Percentiles rank a stretch among this genome's conserved stretches.
Evolutionary conservation across 2,329 filamentous ascomycete genomes (phyloP).

Genomic region (Chaetomiaceae sp.): DNA sequence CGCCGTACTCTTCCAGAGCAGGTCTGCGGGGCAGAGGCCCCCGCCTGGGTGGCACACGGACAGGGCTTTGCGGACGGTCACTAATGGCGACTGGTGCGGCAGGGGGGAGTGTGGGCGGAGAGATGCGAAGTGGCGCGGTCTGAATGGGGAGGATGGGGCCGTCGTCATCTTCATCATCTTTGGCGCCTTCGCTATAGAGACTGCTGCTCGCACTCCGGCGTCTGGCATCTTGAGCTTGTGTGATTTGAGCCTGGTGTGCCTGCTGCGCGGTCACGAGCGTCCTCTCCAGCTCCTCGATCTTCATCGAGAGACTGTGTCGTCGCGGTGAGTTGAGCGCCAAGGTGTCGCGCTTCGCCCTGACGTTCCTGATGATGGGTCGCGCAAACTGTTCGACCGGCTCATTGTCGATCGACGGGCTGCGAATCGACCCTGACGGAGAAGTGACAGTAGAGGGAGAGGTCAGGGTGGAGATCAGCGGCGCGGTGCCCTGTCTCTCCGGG

Average conservation of each 20-base stretch:
- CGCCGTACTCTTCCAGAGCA: constrained; percentile 21
- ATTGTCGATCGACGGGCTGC: constrained; percentile 34
- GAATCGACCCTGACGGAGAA: constrained; percentile 38
- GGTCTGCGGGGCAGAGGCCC: constrained; percentile 18
- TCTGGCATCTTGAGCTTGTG: not conserved
- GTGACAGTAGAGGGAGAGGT: constrained; percentile 21
- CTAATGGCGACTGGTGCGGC: not conserved
- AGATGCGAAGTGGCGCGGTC: constrained; percentile 19
- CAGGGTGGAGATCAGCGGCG: constrained; percentile 31
- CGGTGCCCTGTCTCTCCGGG: constrained; percentile 21
- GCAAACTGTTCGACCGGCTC: constrained; percentile 23
- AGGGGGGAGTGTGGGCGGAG: not conserved
- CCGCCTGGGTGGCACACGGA: constrained; percentile 9
- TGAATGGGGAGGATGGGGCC: constrained; percentile 19
- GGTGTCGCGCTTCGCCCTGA: constrained; percentile 46
- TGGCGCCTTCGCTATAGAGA: constrained; percentile 18
- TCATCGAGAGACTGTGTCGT: constrained; percentile 44
- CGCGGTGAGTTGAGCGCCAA: constrained; percentile 40
- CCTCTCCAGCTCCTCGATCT: constrained; percentile 37
- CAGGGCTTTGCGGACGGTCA: constrained; percentile 15
- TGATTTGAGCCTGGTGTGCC: constrained; percentile 8
- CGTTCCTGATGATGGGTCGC: constrained; percentile 41
- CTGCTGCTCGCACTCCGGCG: constrained; percentile 22
- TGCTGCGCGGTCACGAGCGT: constrained; percentile 27
- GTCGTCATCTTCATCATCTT: constrained; percentile 18